A percentile compares a stretch with the other conserved stretches of the same genome.
Conservation (phyloP, 176 grass and related monocot genomes). For the Eleusine coracana region DNA sequence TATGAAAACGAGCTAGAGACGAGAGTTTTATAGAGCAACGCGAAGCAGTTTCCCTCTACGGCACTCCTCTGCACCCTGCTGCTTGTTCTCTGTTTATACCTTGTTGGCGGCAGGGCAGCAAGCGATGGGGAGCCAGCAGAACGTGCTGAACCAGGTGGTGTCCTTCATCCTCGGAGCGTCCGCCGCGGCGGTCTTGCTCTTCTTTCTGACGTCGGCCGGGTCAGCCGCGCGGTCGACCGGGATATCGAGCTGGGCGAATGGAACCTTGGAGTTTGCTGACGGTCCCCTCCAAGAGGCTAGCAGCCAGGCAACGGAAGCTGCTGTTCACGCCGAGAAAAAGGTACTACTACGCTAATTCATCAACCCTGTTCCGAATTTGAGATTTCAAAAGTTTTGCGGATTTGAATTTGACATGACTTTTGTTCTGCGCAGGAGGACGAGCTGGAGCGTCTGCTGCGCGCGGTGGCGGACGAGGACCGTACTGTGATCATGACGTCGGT, state of each 20-base stretch:
- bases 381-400: neutral
- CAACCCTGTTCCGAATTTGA: neutral
- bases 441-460: constrained; percentile 52
- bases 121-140: constrained; percentile 49
- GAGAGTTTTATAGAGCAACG: neutral
- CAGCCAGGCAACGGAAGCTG: neutral
- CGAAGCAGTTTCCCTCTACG: constrained; percentile 34
- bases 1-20: constrained; percentile 2
- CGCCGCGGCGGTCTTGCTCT: constrained; percentile 54
- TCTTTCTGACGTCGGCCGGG: constrained; percentile 53
- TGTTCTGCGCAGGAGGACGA: constrained; percentile 33
- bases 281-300: constrained; percentile 6
- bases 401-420: neutral
- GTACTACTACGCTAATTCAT: too few species aligned
- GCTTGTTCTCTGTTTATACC: neutral
- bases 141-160: constrained; percentile 54
- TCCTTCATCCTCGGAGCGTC: constrained; percentile 70
- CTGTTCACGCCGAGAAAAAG: constrained; percentile 7
- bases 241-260: constrained; percentile 55
- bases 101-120: neutral
- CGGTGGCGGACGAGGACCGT: constrained; percentile 61
- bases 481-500: constrained; percentile 85
- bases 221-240: neutral
- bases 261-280: neutral
- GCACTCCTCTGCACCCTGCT: neutral